Percentiles rank a stretch among this genome's conserved stretches.
Conservation (phyloP, 177 flowering plant genomes). For the Vitis hybrid region DNA sequence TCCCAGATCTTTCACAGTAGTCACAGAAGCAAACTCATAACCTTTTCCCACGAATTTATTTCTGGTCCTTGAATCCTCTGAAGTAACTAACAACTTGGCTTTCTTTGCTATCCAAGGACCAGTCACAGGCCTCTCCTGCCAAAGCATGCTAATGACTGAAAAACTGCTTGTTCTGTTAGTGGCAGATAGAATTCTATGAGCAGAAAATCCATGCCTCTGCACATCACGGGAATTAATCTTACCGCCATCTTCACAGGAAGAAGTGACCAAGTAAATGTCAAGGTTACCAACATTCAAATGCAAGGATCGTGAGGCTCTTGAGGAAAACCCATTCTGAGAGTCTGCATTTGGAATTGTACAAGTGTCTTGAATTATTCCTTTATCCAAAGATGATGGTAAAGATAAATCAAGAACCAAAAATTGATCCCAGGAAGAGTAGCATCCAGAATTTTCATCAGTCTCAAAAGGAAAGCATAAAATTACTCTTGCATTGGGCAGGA, state of each 20-base stretch:
- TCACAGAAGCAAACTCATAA: slow-evolving; percentile 69
- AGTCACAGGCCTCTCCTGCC: slow-evolving; percentile 72
- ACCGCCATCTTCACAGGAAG: slow-evolving; percentile 20
- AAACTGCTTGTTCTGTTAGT: slow-evolving; percentile 23
- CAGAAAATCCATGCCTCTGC: slow-evolving; percentile 29
- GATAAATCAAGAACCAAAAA: slow-evolving; percentile 71
- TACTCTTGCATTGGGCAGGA: slow-evolving; percentile 58
- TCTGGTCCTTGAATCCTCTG: slow-evolving; percentile 41
- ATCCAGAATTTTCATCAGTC: slow-evolving; percentile 22
- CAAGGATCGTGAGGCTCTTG: slow-evolving; percentile 44
- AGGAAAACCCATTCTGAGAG: slow-evolving; percentile 23
- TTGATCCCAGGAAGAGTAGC: slow-evolving; percentile 47
- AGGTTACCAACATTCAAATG: slow-evolving; percentile 52
- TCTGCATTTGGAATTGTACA: slow-evolving; percentile 21
- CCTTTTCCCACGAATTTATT: slow-evolving; percentile 42
- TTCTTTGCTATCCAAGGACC: slow-evolving; percentile 68
- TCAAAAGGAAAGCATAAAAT: slow-evolving; percentile 68
- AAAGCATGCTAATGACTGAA: slow-evolving; percentile 59
- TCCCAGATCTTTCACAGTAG: slow-evolving; percentile 45
- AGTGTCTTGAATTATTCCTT: slow-evolving; percentile 18
- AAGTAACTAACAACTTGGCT: slow-evolving; percentile 60
- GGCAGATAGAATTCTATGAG: slow-evolving; percentile 45
- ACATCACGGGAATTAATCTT: slow-evolving; percentile 12
- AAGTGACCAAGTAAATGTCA: slow-evolving; percentile 43
- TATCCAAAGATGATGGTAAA: slow-evolving; percentile 25